phyloP scores from a whole-genome alignment of 768 basidiomycete genomes.

The Russula sp. region DNA sequence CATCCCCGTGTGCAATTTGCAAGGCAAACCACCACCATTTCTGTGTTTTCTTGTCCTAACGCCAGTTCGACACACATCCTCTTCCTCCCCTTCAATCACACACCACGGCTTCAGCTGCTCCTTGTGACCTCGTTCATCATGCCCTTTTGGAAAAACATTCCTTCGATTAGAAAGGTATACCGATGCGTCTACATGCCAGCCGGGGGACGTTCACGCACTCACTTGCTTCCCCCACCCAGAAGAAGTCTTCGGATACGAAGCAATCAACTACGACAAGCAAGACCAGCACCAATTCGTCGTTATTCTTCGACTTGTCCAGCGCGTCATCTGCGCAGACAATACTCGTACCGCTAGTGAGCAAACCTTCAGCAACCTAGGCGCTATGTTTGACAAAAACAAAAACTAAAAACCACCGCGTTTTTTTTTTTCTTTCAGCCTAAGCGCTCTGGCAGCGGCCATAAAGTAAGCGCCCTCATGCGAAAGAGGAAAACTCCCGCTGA shows the following conservation, averaged over 20 bases:
- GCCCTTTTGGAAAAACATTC: neutral
- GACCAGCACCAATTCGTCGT: neutral
- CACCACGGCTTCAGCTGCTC: too few species aligned
- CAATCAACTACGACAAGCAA: neutral
- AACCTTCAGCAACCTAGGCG: neutral
- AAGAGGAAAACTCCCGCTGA: too few species aligned
- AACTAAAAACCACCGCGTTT: too few species aligned
- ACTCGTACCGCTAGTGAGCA: neutral
- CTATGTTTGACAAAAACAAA: neutral
- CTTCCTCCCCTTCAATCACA: too few species aligned
- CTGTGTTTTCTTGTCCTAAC: too few species aligned
- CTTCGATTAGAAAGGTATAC: neutral
- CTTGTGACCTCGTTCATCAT: neutral
- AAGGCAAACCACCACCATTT: too few species aligned
- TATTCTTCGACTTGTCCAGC: neutral
- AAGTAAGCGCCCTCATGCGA: neutral
- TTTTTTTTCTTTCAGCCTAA: neutral
- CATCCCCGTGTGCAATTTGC: too few species aligned
- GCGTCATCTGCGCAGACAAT: neutral
- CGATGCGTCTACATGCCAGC: neutral
- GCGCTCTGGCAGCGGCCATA: neutral
- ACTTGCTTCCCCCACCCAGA: neutral
- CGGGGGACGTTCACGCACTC: neutral
- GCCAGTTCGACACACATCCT: too few species aligned
- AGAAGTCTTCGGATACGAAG: neutral